A percentile compares a stretch with the other conserved stretches of the same genome.
phyloP scores from a whole-genome alignment of 2,329 filamentous ascomycete species.

The Calonectria montana region DNA sequence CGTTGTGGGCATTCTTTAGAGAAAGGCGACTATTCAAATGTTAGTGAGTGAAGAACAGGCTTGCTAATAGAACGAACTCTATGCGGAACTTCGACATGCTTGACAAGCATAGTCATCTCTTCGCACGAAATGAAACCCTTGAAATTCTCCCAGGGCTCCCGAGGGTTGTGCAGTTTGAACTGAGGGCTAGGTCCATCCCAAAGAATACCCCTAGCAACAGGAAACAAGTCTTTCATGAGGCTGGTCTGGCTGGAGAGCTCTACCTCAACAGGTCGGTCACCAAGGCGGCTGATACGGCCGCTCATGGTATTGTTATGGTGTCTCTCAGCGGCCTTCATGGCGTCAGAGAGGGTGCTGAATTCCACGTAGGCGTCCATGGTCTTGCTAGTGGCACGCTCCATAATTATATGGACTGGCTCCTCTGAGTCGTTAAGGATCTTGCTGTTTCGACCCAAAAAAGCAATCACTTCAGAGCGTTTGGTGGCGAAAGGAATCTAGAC shows the following conservation, averaged over 20 bases:
- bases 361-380: conserved; percentile 72
- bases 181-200: conserved; percentile 64
- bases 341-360: conserved; percentile 64
- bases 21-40: conserved; percentile 63
- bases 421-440: conserved; percentile 64
- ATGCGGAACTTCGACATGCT: conserved; percentile 71
- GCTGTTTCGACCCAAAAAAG: conserved; percentile 69
- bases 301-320: conserved; percentile 53
- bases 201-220: conserved; percentile 64
- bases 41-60: conserved; percentile 8
- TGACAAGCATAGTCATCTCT: conserved; percentile 72
- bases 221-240: conserved; percentile 73
- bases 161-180: conserved; percentile 46
- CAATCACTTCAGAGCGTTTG: conserved; percentile 65
- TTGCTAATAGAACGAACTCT: conserved; percentile 61
- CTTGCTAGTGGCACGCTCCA: conserved; percentile 72
- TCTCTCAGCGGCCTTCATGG: conserved; percentile 63
- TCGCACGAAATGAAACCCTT: conserved; percentile 71
- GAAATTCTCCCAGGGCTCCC: conserved; percentile 63
- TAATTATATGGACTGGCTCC: conserved; percentile 72
- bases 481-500: conserved; percentile 68
- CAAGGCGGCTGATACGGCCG: conserved; percentile 62
- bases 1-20: conserved; percentile 71
- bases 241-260: conserved; percentile 66
- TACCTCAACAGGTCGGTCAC: conserved; percentile 67